Percentiles rank a stretch among this genome's conserved stretches.
Conservation (phyloP, 768 basidiomycete genomes). For the Tylopilus felleus region DNA sequence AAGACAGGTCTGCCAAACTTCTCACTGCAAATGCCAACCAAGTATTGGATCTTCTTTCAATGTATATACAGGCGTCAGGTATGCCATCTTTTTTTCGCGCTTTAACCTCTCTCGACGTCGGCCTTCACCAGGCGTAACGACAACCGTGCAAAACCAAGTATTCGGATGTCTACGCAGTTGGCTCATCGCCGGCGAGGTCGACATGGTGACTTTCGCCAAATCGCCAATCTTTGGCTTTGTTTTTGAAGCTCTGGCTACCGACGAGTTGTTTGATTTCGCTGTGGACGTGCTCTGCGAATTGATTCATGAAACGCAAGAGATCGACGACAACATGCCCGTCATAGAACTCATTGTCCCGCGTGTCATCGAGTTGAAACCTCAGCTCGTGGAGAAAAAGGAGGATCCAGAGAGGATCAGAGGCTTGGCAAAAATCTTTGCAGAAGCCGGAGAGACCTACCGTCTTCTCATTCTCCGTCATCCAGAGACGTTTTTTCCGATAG, state of each 20-base stretch:
- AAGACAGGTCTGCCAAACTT: constrained; percentile 54
- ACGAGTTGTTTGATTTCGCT: constrained; percentile 89
- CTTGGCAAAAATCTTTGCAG: constrained; percentile 88
- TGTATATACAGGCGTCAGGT: constrained; percentile 92
- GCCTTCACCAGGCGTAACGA: constrained; percentile 72
- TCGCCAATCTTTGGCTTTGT: constrained; percentile 78
- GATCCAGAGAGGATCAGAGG: constrained; percentile 89
- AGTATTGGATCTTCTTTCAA: constrained; percentile 72
- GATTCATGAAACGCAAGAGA: constrained; percentile 97
- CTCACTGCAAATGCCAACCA: constrained; percentile 65
- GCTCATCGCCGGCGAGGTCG: constrained; percentile 84
- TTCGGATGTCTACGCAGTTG: constrained; percentile 85
- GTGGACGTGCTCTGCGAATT: constrained; percentile 91
- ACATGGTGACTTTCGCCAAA: constrained; percentile 56
- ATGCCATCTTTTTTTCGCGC: constrained; percentile 22
- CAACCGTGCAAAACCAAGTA: constrained; percentile 71
- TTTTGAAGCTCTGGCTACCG: constrained; percentile 80
- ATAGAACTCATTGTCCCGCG: constrained; percentile 86
- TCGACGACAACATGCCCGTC: constrained; percentile 87
- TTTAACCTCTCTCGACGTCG: neutral
- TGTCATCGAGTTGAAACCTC: constrained; percentile 69
- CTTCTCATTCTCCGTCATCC: constrained; percentile 84
- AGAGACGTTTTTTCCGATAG: constrained; percentile 90
- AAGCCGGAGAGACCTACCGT: constrained; percentile 96
- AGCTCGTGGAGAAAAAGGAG: constrained; percentile 57